These are phyloP conservation scores for Cystoisospora suis DNA, from an alignment of 169 alveolate genomes.

Conservation along the genomic window DNA sequence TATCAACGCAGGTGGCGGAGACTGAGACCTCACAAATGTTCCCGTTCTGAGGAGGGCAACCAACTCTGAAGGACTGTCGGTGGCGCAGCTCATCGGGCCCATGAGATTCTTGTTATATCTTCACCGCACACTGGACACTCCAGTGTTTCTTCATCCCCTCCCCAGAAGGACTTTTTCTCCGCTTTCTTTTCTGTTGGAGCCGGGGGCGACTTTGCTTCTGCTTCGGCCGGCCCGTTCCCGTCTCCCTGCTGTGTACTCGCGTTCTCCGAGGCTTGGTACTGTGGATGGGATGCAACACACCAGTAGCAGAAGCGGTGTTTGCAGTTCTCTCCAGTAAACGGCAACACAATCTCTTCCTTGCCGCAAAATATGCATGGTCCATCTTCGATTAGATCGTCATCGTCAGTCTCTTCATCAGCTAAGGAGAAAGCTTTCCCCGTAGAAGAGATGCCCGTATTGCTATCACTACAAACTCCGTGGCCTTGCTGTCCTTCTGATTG, in stretches of 20 bases:
- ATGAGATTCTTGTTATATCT: not conserved
- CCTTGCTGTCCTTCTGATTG: no score
- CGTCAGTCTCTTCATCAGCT: no score
- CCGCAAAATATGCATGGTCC: constrained; percentile 44
- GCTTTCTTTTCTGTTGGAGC: not conserved
- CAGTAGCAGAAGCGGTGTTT: constrained; percentile 46
- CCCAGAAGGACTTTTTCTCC: no score
- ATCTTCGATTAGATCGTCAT: no score
- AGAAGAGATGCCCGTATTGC: no score
- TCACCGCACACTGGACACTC: constrained; percentile 32
- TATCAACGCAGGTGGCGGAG: no score
- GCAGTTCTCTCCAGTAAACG: constrained; percentile 36
- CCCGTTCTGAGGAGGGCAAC: no score
- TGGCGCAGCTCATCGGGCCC: not conserved
- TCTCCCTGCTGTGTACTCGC: not conserved
- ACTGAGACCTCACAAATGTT: no score
- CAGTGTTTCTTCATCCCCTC: not conserved
- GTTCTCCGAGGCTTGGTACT: not conserved
- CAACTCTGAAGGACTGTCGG: no score
- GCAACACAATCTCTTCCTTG: constrained; percentile 30
- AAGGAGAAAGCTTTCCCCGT: no score
- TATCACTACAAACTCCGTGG: no score
- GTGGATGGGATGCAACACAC: constrained; percentile 54
- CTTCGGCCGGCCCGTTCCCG: not conserved
- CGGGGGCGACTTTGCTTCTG: not conserved